Base-by-base conservation (phyloP, 2,329 filamentous ascomycete species). In the Coniochaeta hoffmannii region DNA sequence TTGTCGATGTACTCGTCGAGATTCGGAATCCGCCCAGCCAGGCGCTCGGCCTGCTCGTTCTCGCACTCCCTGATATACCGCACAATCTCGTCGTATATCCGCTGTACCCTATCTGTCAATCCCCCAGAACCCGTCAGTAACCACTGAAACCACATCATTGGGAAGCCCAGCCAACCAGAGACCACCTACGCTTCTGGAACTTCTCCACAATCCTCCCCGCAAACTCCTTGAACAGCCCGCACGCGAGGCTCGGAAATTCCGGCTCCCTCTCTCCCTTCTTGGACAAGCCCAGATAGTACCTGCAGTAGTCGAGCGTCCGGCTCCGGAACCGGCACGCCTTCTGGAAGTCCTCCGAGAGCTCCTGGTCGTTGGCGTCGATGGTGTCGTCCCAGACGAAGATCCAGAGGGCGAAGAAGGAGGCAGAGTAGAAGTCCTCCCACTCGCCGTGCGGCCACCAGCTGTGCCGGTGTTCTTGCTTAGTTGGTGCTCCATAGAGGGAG, bases 321-420 rank as follows among this genome's bases (percentile, higher is more conserved):
- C 56, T 56, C 26, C 68, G 66, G 57, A 68, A 69, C 26, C 58
- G 56, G 35, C 63, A 64, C 4, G 65, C 66, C 17, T 63, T 50
- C 11, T 62, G 61, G 49, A 68, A 65, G 55, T 66, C 59, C 2
- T 54, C 56, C 0, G 66, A 63, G 19, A 68, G 64, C 30, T 65
- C 63, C 19, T 68, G 67, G 19, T 70, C 68, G 35, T 66, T 64
- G 1, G 62, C 65, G 52, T 70, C 68, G 34, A 70, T 65, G 14
- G 66, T 65, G 35, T 69, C 68, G 53, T 70, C 67, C 67, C 67
- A 69, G 32, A 68, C 63, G 53, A 70, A 70, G 34, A 68, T 65
- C 62, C 66, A 69, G 8, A 68, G 62, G 0, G 66, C 64, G 54
- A 69, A 68, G 2, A 66, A 60, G 32, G 66, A 66, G 1, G 65